phyloP scores from a whole-genome alignment of 2,329 filamentous ascomycete genomes.

The Parastagonospora nodorum region DNA sequence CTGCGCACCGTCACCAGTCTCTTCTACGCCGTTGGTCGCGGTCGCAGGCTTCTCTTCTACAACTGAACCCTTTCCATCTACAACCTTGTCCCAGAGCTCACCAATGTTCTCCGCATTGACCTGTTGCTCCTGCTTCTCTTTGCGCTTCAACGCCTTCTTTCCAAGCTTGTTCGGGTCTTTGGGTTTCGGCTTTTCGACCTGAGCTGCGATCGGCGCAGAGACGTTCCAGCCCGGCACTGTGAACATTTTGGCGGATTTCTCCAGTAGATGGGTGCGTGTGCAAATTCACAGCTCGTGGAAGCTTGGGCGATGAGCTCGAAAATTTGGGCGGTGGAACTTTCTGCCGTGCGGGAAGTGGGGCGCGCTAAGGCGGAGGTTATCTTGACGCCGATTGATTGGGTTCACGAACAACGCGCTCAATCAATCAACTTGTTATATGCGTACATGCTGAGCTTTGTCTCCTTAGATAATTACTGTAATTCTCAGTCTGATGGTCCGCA shows the following conservation, averaged over 20 bases:
- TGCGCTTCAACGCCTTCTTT: slow-evolving; percentile 63
- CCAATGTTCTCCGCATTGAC: slow-evolving; percentile 72
- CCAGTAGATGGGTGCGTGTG: neutral
- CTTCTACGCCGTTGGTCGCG: slow-evolving; percentile 42
- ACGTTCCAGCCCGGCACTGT: slow-evolving; percentile 92
- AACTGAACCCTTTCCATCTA: slow-evolving; percentile 57
- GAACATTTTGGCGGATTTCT: slow-evolving; percentile 67
- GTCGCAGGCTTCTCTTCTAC: slow-evolving; percentile 65
- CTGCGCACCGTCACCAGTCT: slow-evolving; percentile 32
- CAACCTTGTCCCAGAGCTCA: slow-evolving; percentile 44
- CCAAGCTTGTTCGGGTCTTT: slow-evolving; percentile 47
- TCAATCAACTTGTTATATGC: too few relatives aligned
- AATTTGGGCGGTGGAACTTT: slow-evolving; percentile 25
- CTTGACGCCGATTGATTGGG: slow-evolving; percentile 9
- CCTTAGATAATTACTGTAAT: too few relatives aligned
- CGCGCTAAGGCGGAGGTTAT: slow-evolving; percentile 20
- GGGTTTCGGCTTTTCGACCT: slow-evolving; percentile 56
- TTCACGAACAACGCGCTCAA: neutral
- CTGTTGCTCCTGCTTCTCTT: slow-evolving; percentile 70
- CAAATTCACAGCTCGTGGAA: neutral
- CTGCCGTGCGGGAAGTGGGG: slow-evolving; percentile 22
- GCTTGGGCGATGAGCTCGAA: slow-evolving; percentile 9
- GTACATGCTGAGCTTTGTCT: too few relatives aligned
- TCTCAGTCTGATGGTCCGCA: too few relatives aligned
- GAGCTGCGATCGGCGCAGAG: slow-evolving; percentile 73